Evolutionary conservation across 2,329 filamentous ascomycete genomes (phyloP).

Genomic region (Ambrosiella xylebori): DNA sequence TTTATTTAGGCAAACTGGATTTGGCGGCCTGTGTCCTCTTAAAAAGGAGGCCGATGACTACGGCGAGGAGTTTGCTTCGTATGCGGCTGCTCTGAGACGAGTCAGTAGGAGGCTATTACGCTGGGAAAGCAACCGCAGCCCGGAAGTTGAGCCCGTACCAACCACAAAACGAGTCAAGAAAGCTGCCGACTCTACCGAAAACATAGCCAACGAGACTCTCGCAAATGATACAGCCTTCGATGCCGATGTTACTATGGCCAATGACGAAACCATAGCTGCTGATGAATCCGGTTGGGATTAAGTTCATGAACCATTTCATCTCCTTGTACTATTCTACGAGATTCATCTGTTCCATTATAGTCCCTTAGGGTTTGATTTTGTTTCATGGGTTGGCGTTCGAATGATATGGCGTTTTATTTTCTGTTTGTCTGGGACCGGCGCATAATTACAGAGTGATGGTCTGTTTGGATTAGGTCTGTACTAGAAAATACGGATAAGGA

Average conservation of each 20-base stretch:
- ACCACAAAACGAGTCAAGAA: conserved; percentile 26
- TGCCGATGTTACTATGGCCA: conserved; percentile 26
- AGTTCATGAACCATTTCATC: neutral
- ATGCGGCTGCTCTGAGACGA: conserved; percentile 48
- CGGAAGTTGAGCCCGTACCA: conserved; percentile 29
- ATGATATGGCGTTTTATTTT: no score
- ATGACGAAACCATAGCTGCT: conserved; percentile 29
- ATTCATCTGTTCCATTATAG: no score
- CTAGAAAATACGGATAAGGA: no score
- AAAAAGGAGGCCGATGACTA: conserved; percentile 51
- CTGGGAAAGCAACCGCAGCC: conserved; percentile 41
- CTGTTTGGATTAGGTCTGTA: no score
- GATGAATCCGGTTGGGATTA: conserved; percentile 21
- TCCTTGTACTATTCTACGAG: neutral
- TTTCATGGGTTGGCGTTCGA: no score
- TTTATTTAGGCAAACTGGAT: conserved; percentile 36
- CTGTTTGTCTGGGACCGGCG: no score
- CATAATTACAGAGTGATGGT: no score
- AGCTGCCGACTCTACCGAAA: conserved; percentile 18
- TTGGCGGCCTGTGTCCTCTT: conserved; percentile 47
- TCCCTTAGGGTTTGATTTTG: no score
- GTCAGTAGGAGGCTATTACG: conserved; percentile 47
- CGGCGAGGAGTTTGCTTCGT: conserved; percentile 54
- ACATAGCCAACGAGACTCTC: conserved; percentile 14
- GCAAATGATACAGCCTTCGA: conserved; percentile 15